Evolutionary conservation across 2,329 filamentous ascomycete species (phyloP).

Genomic region (Beauveria sp.): DNA sequence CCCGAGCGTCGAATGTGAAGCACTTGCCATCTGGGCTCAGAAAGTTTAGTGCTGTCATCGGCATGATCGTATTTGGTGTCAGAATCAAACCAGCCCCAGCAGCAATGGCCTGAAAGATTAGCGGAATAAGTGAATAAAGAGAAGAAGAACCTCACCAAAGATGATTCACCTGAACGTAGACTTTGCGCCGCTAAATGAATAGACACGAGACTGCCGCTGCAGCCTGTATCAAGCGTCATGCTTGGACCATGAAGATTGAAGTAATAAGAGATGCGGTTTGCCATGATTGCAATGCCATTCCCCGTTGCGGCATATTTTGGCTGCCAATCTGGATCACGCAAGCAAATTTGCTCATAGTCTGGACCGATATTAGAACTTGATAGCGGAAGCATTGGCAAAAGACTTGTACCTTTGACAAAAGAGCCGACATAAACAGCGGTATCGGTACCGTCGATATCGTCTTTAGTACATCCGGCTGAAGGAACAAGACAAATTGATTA

Average conservation of each 20-base stretch:
- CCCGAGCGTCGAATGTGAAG: conserved; percentile 49
- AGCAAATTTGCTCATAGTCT: conserved; percentile 45
- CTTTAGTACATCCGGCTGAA: conserved; percentile 35
- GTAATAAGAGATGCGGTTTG: conserved; percentile 48
- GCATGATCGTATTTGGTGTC: conserved; percentile 47
- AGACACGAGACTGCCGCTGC: conserved; percentile 47
- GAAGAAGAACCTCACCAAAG: conserved; percentile 24
- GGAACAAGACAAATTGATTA: background rate
- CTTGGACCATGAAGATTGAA: conserved; percentile 49
- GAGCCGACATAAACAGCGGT: conserved; percentile 44
- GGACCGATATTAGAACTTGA: background rate
- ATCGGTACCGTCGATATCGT: conserved; percentile 36
- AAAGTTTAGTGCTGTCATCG: conserved; percentile 48
- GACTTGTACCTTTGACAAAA: conserved; percentile 37
- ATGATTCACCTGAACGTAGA: conserved; percentile 37
- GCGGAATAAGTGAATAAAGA: background rate
- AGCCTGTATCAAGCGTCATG: conserved; percentile 52
- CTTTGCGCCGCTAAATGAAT: conserved; percentile 46
- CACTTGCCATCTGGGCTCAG: conserved; percentile 43
- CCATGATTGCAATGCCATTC: conserved; percentile 44
- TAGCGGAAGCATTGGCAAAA: background rate
- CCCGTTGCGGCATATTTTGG: conserved; percentile 47
- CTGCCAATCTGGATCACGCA: conserved; percentile 41
- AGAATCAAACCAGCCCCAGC: conserved; percentile 47
- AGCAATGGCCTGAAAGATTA: conserved; percentile 33